phyloP scores from a whole-genome alignment of 106 monocot genomes.

The Dendrobium chrysotoxum region DNA sequence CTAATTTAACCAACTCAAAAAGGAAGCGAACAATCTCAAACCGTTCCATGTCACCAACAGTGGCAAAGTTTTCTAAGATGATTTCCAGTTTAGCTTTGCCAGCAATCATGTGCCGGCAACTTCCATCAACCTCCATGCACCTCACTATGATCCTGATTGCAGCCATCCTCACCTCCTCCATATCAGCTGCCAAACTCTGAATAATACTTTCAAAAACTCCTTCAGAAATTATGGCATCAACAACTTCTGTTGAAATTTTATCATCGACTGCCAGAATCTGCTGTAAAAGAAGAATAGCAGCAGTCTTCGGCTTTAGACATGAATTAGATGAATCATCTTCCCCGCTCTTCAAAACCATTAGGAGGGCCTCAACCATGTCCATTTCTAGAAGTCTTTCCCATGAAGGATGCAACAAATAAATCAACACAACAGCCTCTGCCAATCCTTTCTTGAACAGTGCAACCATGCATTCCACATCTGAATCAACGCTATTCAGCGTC shows the following conservation, averaged over 20 bases:
- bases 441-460: slow-evolving; percentile 60
- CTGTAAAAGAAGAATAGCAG: slow-evolving; percentile 33
- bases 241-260: slow-evolving; percentile 5
- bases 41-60: slow-evolving; percentile 22
- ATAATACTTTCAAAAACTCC: slow-evolving; percentile 25
- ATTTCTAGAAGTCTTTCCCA: slow-evolving; percentile 37
- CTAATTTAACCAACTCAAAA: slow-evolving; percentile 40
- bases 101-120: slow-evolving; percentile 35
- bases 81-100: slow-evolving; percentile 26
- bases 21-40: slow-evolving; percentile 44
- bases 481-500: slow-evolving; percentile 46
- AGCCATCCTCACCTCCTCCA: slow-evolving; percentile 40
- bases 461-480: slow-evolving; percentile 51
- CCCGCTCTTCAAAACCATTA: slow-evolving; percentile 18
- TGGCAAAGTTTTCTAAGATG: slow-evolving; percentile 30
- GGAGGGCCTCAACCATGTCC: slow-evolving; percentile 39
- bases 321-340: slow-evolving; percentile 17
- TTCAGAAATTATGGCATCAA: slow-evolving; percentile 25
- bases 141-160: slow-evolving; percentile 35
- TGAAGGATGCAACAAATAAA: slow-evolving; percentile 31
- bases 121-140: slow-evolving; percentile 50
- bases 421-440: slow-evolving; percentile 30
- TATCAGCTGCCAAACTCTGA: slow-evolving; percentile 27
- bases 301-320: slow-evolving; percentile 36
- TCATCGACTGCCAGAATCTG: slow-evolving; percentile 28